phyloP scores from a whole-genome alignment of 371 early-diverging fungal species.

The Mortierella sp. region DNA sequence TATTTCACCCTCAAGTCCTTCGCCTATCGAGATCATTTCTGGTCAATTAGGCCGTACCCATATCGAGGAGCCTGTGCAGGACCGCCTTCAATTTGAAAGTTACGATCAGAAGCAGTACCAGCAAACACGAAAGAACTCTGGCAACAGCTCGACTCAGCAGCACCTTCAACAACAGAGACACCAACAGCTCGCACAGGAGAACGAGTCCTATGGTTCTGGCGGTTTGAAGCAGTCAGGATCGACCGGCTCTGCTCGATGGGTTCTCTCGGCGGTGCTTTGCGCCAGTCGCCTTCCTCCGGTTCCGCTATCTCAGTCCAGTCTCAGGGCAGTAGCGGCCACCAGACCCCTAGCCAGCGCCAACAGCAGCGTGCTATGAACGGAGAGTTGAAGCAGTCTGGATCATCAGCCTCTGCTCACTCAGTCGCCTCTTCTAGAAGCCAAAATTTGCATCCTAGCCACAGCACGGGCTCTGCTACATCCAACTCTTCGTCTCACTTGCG shows the following conservation, averaged over 20 bases:
- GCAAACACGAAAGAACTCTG: slow-evolving; percentile 46
- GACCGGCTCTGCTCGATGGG: slow-evolving; percentile 45
- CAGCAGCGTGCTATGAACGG: slow-evolving; percentile 35
- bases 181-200: slow-evolving; percentile 28
- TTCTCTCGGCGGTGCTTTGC: slow-evolving; percentile 25
- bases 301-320: slow-evolving; percentile 31
- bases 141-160: slow-evolving; percentile 24
- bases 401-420: slow-evolving; percentile 40
- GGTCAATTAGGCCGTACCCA: slow-evolving; percentile 37
- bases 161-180: slow-evolving; percentile 33
- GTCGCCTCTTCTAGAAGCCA: slow-evolving; percentile 24
- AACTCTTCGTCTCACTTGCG: slow-evolving; percentile 19
- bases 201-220: slow-evolving; percentile 17
- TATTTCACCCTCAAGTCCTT: slow-evolving; percentile 41
- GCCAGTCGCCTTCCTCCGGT: slow-evolving; percentile 36
- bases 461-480: slow-evolving; percentile 30
- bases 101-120: slow-evolving; percentile 45
- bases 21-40: slow-evolving; percentile 34
- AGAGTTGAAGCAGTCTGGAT: slow-evolving; percentile 45
- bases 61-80: slow-evolving; percentile 43
- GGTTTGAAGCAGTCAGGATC: slow-evolving; percentile 43
- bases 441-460: slow-evolving; percentile 18
- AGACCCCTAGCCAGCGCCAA: slow-evolving; percentile 34
- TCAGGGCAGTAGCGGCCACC: slow-evolving; percentile 18
- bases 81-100: slow-evolving; percentile 31